phyloP scores from a whole-genome alignment of 371 early-diverging fungal genomes.

The Syncephalastrum racemosum region DNA sequence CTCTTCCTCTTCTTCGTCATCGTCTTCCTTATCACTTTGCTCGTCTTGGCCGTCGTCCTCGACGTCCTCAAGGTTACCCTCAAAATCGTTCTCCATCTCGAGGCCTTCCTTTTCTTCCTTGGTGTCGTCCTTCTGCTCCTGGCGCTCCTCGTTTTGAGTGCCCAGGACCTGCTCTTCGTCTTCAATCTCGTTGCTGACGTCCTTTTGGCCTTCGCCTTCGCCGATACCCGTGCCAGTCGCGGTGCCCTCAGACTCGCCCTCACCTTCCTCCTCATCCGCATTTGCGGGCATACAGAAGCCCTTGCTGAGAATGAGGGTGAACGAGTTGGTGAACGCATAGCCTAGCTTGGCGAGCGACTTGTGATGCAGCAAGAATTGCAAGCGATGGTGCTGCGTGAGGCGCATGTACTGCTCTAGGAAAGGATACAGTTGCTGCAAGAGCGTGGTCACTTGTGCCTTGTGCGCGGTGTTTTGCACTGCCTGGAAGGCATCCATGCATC shows the following conservation, averaged over 20 bases:
- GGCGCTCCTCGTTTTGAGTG: constrained; percentile 72
- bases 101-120: constrained; percentile 91
- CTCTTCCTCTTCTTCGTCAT: constrained; percentile 65
- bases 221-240: constrained; percentile 92
- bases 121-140: constrained; percentile 61
- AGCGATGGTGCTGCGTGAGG: constrained; percentile 58
- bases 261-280: constrained; percentile 64
- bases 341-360: constrained; percentile 66
- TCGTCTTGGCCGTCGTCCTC: constrained; percentile 71
- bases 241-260: constrained; percentile 61
- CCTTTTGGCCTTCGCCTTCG: constrained; percentile 92
- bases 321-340: constrained; percentile 69
- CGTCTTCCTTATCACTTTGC: constrained; percentile 42
- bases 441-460: constrained; percentile 18
- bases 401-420: constrained; percentile 72
- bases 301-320: constrained; percentile 71
- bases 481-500: constrained; percentile 32
- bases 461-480: constrained; percentile 17
- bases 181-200: constrained; percentile 96
- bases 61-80: constrained; percentile 89
- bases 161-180: constrained; percentile 95
- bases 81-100: constrained; percentile 96
- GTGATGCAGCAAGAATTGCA: constrained; percentile 67
- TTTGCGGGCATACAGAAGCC: constrained; percentile 85
- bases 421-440: constrained; percentile 54